phyloP scores from a whole-genome alignment of 345 rosid genomes.

The Trapa incisa region DNA sequence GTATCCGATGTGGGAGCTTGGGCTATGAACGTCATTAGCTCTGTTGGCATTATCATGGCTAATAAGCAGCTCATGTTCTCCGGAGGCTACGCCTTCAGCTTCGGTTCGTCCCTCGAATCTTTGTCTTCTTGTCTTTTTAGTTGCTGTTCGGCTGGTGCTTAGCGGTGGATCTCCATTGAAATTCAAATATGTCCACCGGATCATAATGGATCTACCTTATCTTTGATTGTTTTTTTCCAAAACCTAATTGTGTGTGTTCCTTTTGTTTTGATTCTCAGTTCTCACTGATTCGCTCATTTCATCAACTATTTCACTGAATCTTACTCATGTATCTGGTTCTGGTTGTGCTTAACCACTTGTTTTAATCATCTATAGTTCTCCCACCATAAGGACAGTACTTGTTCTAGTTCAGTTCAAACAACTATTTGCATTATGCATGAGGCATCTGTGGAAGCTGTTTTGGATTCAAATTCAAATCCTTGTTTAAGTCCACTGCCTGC shows the following conservation, averaged over 20 bases:
- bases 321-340: not conserved
- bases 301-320: not conserved
- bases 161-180: not conserved
- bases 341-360: not conserved
- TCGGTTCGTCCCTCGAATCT: slow-evolving; percentile 32
- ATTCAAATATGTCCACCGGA: not conserved
- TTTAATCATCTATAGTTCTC: not conserved
- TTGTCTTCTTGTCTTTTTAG: not conserved
- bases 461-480: not conserved
- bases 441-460: not conserved
- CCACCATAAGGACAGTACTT: not conserved
- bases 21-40: slow-evolving; percentile 87
- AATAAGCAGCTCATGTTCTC: slow-evolving; percentile 94
- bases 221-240: not conserved
- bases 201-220: not conserved
- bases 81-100: slow-evolving; percentile 62
- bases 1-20: slow-evolving; percentile 90
- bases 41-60: slow-evolving; percentile 92
- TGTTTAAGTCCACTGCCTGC: not conserved
- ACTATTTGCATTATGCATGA: not conserved
- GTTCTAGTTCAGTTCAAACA: not conserved
- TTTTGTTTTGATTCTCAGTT: not conserved
- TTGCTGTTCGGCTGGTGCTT: not conserved
- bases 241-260: not conserved
- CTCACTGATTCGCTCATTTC: not conserved